Evolutionary conservation across 257 asterid species (phyloP), one percentile per base, ranked within the genome.

Genomic region (Solanum acaule): DNA sequence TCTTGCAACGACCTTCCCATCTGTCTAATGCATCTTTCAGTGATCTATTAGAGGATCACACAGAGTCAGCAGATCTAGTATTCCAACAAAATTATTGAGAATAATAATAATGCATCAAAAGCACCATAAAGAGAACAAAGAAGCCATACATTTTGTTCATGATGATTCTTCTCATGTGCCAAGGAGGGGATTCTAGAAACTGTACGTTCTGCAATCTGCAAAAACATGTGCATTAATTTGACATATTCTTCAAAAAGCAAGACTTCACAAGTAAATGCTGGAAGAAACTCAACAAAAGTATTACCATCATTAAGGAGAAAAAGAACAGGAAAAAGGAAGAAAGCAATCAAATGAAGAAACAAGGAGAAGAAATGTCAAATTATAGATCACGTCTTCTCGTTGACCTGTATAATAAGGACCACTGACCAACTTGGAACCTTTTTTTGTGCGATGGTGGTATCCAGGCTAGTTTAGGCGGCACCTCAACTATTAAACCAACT

Each of bases 101-200:
- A 25, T 49, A 82, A 49, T 82, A 49, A 82, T n/a, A 49, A 82
- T 20, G 70, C 37, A 46, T 82, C 42, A 7, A 35, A 86, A 10
- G 49, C 87, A 71, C 85, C 23, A 63, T 27, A 87, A 79, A 86
- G 38, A 22, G 44, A 61, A 59, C 22, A 83, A 83, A 79, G 44
- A 88, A 85, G 33, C 46, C 94, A 86, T 92, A 96, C 99, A 76
- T 95, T 97, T 90, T 96, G 99, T 90, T 97, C 99, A 38, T 94
- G 97, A 40, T 96, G 92, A 84, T 96, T 97, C 91, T 92, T 96
- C 91, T 97, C 99, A 89, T 97, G 99, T 42, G 95, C 98, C 92
- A 90, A 85, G 88, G 94, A 93, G 14, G 99, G 99, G 49, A 97
- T 90, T 91, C 96, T 94, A 89, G 93, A 82, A 77, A 92, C 85